Evolutionary conservation across 2,329 filamentous ascomycete species (phyloP).

Genomic region (Aspergillus caelatus): DNA sequence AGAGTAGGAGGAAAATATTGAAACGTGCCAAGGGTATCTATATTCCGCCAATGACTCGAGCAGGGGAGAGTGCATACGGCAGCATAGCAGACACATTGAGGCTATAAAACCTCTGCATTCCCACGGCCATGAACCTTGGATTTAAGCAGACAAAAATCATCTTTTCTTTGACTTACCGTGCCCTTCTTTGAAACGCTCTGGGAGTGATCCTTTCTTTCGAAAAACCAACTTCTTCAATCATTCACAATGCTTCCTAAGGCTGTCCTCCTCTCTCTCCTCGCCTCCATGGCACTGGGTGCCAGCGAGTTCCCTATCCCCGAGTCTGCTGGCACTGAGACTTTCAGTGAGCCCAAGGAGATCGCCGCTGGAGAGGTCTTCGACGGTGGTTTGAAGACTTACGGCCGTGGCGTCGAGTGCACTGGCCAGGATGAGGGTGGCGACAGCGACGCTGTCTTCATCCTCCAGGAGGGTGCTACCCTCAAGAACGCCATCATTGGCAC

Average conservation of each 20-base stretch:
- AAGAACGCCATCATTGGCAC: constrained; percentile 45
- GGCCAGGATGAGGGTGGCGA: constrained; percentile 50
- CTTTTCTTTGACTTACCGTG: not conserved
- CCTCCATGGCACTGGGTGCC: constrained; percentile 7
- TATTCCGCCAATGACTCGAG: constrained; percentile 10
- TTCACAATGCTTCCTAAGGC: constrained; percentile 11
- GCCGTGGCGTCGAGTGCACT: constrained; percentile 45
- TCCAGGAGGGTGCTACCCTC: constrained; percentile 36
- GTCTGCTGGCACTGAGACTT: constrained; percentile 44
- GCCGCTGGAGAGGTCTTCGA: constrained; percentile 48
- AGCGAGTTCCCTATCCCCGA: constrained; percentile 39
- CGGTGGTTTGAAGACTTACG: constrained; percentile 54
- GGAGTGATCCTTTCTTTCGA: not conserved
- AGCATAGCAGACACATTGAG: not conserved
- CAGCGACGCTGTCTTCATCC: constrained; percentile 39
- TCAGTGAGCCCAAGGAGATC: constrained; percentile 47
- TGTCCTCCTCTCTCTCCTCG: constrained; percentile 8
- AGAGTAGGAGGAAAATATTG: not conserved
- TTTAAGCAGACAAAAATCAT: not conserved
- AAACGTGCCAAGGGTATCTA: constrained; percentile 6
- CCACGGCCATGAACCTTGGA: not conserved
- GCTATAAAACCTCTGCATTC: not conserved
- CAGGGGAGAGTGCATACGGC: not conserved
- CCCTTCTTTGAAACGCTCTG: constrained; percentile 7
- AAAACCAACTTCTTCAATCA: not conserved